These are phyloP conservation scores for Xylaria curta DNA, from an alignment of 495 filamentous ascomycete genomes.

Conservation along the genomic window DNA sequence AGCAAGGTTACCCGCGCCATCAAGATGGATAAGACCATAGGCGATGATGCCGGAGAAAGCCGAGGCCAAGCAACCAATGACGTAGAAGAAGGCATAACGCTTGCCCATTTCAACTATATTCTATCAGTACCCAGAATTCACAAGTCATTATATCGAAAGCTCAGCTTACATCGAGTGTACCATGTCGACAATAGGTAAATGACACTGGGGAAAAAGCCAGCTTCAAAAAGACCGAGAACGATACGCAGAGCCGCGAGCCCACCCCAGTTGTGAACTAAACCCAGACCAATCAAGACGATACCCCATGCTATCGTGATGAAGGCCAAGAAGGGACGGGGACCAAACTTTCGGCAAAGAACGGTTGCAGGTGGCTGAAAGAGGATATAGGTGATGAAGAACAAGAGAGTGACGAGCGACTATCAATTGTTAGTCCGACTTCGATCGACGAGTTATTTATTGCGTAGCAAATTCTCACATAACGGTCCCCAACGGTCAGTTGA, in stretches of 20 bases:
- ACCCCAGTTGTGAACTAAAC: constrained; percentile 59
- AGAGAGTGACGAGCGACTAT: constrained; percentile 58
- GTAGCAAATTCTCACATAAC: constrained; percentile 44
- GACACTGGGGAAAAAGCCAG: constrained; percentile 66
- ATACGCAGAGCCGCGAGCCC: constrained; percentile 60
- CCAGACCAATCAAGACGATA: constrained; percentile 62
- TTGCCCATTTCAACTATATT: constrained; percentile 62
- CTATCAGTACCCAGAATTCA: background rate
- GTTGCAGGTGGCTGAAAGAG: constrained; percentile 61
- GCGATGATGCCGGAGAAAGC: constrained; percentile 67
- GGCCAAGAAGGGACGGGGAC: constrained; percentile 59
- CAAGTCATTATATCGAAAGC: background rate
- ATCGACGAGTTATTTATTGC: background rate
- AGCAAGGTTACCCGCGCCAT: constrained; percentile 49
- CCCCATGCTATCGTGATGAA: constrained; percentile 58
- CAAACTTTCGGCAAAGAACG: constrained; percentile 60
- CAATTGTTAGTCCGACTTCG: constrained; percentile 15
- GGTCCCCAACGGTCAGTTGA: constrained; percentile 45
- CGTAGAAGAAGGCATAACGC: constrained; percentile 66
- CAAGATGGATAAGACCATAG: constrained; percentile 64
- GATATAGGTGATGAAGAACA: constrained; percentile 68
- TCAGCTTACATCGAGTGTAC: constrained; percentile 56
- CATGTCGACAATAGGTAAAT: constrained; percentile 67
- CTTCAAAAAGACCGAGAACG: constrained; percentile 66
- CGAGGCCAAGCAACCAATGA: constrained; percentile 65